Percentiles rank a stretch among this genome's conserved stretches.
These are phyloP conservation scores for Crataegus laevigata DNA, from an alignment of 306 rosid genomes.

Conservation along the genomic window DNA sequence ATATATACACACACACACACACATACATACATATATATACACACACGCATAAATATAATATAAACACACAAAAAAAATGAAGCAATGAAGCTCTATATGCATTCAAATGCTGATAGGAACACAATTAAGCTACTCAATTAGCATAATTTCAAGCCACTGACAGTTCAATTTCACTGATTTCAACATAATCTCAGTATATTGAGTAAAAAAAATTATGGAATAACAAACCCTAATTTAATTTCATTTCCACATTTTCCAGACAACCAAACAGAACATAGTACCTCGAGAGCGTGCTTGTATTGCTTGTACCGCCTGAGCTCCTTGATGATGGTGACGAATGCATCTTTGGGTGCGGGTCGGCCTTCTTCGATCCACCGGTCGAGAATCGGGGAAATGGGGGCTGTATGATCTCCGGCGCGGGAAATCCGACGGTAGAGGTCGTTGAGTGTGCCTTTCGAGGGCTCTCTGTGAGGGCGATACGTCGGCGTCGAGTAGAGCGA, in stretches of 20 bases:
- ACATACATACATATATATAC: background rate
- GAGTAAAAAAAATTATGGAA: background rate
- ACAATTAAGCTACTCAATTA: background rate
- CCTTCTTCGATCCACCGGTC: slow-evolving; percentile 15
- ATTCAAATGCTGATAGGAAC: background rate
- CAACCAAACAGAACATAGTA: background rate
- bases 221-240: background rate
- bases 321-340: background rate
- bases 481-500: background rate
- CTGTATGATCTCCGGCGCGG: background rate
- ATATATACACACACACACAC: background rate
- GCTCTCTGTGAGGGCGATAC: background rate
- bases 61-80: background rate
- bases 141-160: background rate
- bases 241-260: background rate
- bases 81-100: background rate
- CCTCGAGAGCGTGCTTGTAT: slow-evolving; percentile 26
- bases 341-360: background rate
- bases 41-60: background rate
- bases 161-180: background rate
- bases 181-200: background rate
- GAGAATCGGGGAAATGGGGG: slow-evolving; percentile 10
- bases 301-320: slow-evolving; percentile 12
- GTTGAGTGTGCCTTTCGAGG: background rate
- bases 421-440: slow-evolving; percentile 12